Conservation (phyloP, 768 basidiomycete genomes). For the Heimioporus sp. region DNA sequence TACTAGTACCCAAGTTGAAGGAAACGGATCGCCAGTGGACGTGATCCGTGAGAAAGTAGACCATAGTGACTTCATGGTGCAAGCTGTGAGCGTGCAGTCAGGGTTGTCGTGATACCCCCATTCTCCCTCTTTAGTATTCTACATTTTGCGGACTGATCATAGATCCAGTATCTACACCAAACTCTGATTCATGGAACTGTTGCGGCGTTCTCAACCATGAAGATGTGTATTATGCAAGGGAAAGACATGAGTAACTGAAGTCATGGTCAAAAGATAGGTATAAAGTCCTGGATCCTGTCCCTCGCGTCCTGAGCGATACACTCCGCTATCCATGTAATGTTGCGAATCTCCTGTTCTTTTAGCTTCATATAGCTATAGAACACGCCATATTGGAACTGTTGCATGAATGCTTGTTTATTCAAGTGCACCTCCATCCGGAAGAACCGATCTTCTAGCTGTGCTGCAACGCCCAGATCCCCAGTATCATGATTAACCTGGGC, state of each 20-base stretch:
- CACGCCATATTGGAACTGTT: constrained; percentile 94
- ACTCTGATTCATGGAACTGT: not conserved
- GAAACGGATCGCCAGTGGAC: not conserved
- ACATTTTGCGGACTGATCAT: not conserved
- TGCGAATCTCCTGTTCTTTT: constrained; percentile 89
- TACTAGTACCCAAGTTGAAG: constrained; percentile 3
- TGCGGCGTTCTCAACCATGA: not conserved
- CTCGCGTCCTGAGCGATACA: constrained; percentile 97
- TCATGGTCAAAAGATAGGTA: constrained; percentile 73
- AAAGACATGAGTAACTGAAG: not conserved
- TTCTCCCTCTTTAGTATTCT: not conserved
- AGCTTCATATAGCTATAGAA: constrained; percentile 92
- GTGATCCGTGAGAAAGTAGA: constrained; percentile 9
- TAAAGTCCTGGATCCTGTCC: constrained; percentile 94
- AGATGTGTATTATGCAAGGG: constrained; percentile 6
- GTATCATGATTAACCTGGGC: constrained; percentile 34
- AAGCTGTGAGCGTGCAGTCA: not conserved
- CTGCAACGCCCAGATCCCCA: constrained; percentile 49
- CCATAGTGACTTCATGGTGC: not conserved
- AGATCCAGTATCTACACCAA: not conserved
- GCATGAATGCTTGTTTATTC: constrained; percentile 93
- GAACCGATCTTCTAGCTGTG: constrained; percentile 89
- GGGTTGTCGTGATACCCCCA: constrained; percentile 4
- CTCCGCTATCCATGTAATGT: constrained; percentile 93
- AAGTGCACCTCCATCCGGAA: constrained; percentile 90